A percentile compares a stretch with the other conserved stretches of the same genome.
Conservation (phyloP, 108 stramenopile genomes). For the Skeletonema menzelii region DNA sequence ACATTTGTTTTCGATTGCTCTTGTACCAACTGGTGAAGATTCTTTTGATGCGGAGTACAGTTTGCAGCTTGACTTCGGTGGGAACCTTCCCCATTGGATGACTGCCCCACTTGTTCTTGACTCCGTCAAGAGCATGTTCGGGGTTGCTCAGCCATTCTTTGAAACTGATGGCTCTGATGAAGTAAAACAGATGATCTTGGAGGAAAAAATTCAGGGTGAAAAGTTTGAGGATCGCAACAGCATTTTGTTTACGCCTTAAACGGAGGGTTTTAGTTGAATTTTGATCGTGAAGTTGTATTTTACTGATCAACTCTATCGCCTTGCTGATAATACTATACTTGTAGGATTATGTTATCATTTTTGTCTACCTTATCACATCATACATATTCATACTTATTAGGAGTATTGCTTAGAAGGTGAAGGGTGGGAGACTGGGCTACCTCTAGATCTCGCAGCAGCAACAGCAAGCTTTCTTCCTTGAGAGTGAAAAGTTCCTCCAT, state of each 20-base stretch:
- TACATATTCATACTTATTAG: too few relatives aligned
- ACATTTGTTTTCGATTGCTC: constrained; percentile 62
- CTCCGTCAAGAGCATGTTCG: constrained; percentile 69
- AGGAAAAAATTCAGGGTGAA: constrained; percentile 34
- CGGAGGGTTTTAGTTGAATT: not conserved
- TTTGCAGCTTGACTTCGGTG: constrained; percentile 75
- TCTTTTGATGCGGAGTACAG: constrained; percentile 79
- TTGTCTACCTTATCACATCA: not conserved
- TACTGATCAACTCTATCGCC: not conserved
- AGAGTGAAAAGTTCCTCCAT: too few relatives aligned
- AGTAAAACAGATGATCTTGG: constrained; percentile 19
- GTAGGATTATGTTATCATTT: constrained; percentile 1
- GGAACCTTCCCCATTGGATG: constrained; percentile 68
- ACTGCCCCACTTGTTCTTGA: constrained; percentile 65
- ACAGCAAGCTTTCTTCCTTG: too few relatives aligned
- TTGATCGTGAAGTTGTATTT: constrained; percentile 2
- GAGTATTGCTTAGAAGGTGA: too few relatives aligned
- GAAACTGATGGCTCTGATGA: constrained; percentile 23
- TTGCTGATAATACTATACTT: constrained; percentile 3
- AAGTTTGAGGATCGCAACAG: constrained; percentile 37
- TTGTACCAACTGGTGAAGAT: constrained; percentile 57
- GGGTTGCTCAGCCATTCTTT: constrained; percentile 42
- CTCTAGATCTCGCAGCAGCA: too few relatives aligned
- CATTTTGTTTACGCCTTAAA: constrained; percentile 41
- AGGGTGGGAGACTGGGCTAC: too few relatives aligned